These are phyloP conservation scores for Teunomyces gatunensis DNA, from an alignment of 805 yeast species.

Conservation along the genomic window DNA sequence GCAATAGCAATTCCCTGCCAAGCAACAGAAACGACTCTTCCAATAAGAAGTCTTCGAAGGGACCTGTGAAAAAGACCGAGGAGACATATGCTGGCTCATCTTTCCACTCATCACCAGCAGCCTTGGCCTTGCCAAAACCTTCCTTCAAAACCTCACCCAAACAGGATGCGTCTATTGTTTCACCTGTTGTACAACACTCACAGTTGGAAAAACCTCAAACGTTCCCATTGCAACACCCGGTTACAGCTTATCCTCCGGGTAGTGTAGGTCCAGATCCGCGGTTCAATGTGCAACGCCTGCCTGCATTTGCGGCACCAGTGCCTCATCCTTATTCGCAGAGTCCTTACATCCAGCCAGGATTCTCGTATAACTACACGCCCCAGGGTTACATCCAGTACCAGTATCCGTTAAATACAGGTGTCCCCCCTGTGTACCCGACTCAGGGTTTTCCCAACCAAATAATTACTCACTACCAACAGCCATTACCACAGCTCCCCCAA, in stretches of 20 bases:
- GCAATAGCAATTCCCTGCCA: slow-evolving; percentile 10
- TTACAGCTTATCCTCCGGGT: slow-evolving; percentile 31
- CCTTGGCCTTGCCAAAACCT: slow-evolving; percentile 55
- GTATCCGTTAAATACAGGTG: slow-evolving; percentile 13
- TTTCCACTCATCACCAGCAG: slow-evolving; percentile 56
- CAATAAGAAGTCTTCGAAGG: not conserved
- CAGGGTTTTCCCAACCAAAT: slow-evolving; percentile 6
- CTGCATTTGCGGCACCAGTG: not conserved
- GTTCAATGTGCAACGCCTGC: not conserved
- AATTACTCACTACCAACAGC: slow-evolving; percentile 8
- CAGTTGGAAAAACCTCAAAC: not conserved
- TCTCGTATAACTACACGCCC: slow-evolving; percentile 28
- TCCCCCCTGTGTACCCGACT: slow-evolving; percentile 9
- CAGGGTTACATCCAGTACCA: slow-evolving; percentile 34
- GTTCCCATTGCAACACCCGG: slow-evolving; percentile 23
- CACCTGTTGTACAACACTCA: not conserved
- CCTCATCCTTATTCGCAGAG: slow-evolving; percentile 3
- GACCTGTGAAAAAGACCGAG: slow-evolving; percentile 12
- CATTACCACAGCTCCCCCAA: slow-evolving; percentile 8
- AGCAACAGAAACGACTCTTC: not conserved
- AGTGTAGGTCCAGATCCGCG: slow-evolving; percentile 9
- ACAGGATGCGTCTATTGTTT: slow-evolving; percentile 5
- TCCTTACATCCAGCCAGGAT: slow-evolving; percentile 28
- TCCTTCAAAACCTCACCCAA: slow-evolving; percentile 39
- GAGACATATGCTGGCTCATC: slow-evolving; percentile 56